These are phyloP conservation scores for Phytophthora ohioensis DNA, from an alignment of 352 stramenopile species.

Conservation along the genomic window DNA sequence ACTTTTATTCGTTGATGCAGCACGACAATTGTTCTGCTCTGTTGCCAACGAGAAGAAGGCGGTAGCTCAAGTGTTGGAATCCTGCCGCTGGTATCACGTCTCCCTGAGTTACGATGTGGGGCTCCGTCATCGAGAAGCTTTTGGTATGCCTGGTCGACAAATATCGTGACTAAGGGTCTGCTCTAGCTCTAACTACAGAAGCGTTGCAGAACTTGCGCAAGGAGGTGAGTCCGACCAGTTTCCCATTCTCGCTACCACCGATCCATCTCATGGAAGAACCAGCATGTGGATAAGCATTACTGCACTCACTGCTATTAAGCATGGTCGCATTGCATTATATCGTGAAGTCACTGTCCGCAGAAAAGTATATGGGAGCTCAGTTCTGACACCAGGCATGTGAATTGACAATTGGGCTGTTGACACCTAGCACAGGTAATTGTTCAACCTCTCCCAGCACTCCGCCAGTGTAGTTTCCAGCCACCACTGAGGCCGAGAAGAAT, in stretches of 20 bases:
- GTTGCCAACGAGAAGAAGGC: constrained; percentile 6
- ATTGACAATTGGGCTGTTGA: too few relatives aligned
- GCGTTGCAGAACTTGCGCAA: constrained; percentile 1
- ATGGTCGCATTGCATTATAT: too few relatives aligned
- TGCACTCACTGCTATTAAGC: too few relatives aligned
- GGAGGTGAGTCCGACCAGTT: not conserved
- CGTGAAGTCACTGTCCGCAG: too few relatives aligned
- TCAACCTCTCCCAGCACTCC: constrained; percentile 10
- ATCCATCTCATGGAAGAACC: constrained; percentile 5
- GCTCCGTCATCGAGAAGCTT: not conserved
- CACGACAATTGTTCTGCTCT: constrained; percentile 11
- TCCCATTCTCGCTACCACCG: constrained; percentile 1
- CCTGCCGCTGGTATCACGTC: constrained; percentile 29
- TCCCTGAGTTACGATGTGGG: constrained; percentile 16
- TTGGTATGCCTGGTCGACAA: constrained; percentile 17
- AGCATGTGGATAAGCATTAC: not conserved
- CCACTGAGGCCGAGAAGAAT: not conserved
- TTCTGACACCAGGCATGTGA: too few relatives aligned
- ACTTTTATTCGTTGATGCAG: constrained; percentile 19
- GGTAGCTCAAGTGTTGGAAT: not conserved
- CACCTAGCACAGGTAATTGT: too few relatives aligned
- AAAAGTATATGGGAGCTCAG: too few relatives aligned
- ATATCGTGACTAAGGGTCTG: constrained; percentile 16
- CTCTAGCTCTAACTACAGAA: constrained; percentile 1
- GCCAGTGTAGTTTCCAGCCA: not conserved